Conservation (phyloP, 495 filamentous ascomycete species). For the Usnea hakonensis region DNA sequence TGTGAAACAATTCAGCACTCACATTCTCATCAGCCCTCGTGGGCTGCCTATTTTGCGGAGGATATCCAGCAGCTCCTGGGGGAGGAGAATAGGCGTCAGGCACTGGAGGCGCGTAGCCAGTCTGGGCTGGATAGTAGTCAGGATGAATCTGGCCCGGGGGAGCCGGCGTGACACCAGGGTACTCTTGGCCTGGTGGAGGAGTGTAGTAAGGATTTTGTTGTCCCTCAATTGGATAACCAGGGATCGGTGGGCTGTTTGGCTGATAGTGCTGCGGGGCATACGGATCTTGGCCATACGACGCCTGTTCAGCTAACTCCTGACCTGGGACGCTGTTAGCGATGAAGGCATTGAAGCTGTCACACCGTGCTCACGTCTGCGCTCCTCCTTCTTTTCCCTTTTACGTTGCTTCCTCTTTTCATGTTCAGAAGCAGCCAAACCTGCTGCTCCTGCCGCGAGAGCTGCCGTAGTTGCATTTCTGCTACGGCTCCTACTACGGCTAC, state of each 20-base stretch:
- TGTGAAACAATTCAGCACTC: constrained; percentile 36
- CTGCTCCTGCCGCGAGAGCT: constrained; percentile 61
- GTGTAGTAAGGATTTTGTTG: constrained; percentile 34
- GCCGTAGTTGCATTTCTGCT: constrained; percentile 64
- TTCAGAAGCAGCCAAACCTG: constrained; percentile 68
- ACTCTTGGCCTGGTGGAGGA: constrained; percentile 41
- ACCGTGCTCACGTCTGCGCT: constrained; percentile 24
- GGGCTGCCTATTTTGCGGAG: constrained; percentile 27
- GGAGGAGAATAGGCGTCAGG: constrained; percentile 34
- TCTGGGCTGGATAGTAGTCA: constrained; percentile 26
- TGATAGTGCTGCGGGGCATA: constrained; percentile 38
- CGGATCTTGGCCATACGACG: constrained; percentile 24
- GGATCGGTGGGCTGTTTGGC: constrained; percentile 28
- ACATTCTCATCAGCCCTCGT: constrained; percentile 50
- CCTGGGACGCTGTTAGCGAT: constrained; percentile 26
- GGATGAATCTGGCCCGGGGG: constrained; percentile 32
- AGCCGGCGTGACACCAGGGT: constrained; percentile 34
- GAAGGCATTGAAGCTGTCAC: neutral
- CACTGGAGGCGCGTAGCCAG: constrained; percentile 38
- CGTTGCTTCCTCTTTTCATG: constrained; percentile 59
- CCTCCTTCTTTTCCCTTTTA: constrained; percentile 40
- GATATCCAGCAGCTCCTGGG: constrained; percentile 36
- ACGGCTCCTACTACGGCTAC: constrained; percentile 51
- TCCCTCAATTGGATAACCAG: constrained; percentile 13
- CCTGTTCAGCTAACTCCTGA: constrained; percentile 33